Evolutionary conservation across 768 basidiomycete species (phyloP).

Genomic region (Trametes cingulata): DNA sequence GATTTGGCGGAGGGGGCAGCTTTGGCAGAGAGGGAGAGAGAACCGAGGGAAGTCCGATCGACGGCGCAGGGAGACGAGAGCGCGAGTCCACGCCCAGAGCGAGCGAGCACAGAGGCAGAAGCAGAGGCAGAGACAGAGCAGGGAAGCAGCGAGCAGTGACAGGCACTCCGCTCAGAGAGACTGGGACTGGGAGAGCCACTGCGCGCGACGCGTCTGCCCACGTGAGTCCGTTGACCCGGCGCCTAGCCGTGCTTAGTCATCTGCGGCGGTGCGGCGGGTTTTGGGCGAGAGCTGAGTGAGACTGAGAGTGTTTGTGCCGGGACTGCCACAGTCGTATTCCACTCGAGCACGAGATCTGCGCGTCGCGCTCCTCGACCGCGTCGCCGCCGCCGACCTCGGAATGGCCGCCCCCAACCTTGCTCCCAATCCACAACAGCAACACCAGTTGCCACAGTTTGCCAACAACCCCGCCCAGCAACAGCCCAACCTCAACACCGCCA

Average conservation of each 20-base stretch:
- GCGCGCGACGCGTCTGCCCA: slow-evolving; percentile 27
- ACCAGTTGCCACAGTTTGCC: slow-evolving; percentile 17
- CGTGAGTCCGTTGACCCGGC: slow-evolving; percentile 11
- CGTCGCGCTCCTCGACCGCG: no score
- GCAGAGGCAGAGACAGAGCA: no score
- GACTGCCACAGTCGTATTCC: not conserved
- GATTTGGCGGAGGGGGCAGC: no score
- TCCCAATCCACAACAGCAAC: slow-evolving; percentile 26
- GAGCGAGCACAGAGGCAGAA: no score
- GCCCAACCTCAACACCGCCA: slow-evolving; percentile 2
- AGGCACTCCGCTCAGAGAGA: no score
- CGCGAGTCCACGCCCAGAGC: no score
- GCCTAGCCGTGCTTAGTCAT: slow-evolving; percentile 10
- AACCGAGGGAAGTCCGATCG: no score
- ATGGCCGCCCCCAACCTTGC: slow-evolving; percentile 32
- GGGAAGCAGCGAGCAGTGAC: no score
- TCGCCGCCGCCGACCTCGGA: slow-evolving; percentile 15
- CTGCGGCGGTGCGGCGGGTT: slow-evolving; percentile 1
- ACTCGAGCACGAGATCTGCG: slow-evolving; percentile 36
- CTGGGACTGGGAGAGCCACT: no score
- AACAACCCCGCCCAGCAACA: slow-evolving; percentile 22
- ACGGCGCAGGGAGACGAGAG: no score
- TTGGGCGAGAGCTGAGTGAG: slow-evolving; percentile 5
- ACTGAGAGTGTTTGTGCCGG: slow-evolving; percentile 8
- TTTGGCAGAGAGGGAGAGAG: no score